A percentile compares a stretch with the other conserved stretches of the same genome.
Evolutionary conservation across 306 rosid genomes (phyloP).

Genomic region (Cicer judaicum): DNA sequence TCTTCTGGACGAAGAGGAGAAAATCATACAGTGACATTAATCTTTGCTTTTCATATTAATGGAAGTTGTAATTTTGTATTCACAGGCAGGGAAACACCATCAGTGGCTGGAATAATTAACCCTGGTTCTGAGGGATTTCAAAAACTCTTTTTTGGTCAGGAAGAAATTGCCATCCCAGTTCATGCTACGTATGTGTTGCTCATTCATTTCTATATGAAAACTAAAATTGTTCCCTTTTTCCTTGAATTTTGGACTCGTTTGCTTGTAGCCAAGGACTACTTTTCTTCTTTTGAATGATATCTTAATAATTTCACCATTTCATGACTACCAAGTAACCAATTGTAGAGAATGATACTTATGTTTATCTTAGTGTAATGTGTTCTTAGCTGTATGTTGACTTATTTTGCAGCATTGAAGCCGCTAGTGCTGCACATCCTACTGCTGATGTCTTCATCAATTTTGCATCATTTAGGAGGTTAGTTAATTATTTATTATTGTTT

Average conservation of each 20-base stretch:
- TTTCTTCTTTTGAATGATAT: constrained; percentile 25
- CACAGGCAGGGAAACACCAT: constrained; percentile 93
- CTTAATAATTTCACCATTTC: constrained; percentile 16
- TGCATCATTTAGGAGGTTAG: constrained; percentile 92
- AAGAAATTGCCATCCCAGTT: constrained; percentile 97
- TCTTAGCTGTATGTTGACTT: constrained; percentile 34
- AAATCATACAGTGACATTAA: neutral
- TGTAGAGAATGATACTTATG: constrained; percentile 31
- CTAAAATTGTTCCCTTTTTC: constrained; percentile 14
- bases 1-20: neutral
- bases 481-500: constrained; percentile 32
- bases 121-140: constrained; percentile 99
- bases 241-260: constrained; percentile 30
- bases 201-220: constrained; percentile 33
- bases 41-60: constrained; percentile 26
- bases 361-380: constrained; percentile 41
- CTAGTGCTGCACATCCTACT: constrained; percentile 96
- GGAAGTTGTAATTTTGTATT: constrained; percentile 42
- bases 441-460: constrained; percentile 99
- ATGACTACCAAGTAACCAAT: constrained; percentile 29
- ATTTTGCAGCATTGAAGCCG: constrained; percentile 85
- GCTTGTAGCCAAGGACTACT: neutral
- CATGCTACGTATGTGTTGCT: constrained; percentile 71
- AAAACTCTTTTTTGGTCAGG: constrained; percentile 96
- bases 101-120: constrained; percentile 97